Evolutionary conservation across 495 filamentous ascomycete species (phyloP).

Genomic region (Lasiosphaeris hirsuta): DNA sequence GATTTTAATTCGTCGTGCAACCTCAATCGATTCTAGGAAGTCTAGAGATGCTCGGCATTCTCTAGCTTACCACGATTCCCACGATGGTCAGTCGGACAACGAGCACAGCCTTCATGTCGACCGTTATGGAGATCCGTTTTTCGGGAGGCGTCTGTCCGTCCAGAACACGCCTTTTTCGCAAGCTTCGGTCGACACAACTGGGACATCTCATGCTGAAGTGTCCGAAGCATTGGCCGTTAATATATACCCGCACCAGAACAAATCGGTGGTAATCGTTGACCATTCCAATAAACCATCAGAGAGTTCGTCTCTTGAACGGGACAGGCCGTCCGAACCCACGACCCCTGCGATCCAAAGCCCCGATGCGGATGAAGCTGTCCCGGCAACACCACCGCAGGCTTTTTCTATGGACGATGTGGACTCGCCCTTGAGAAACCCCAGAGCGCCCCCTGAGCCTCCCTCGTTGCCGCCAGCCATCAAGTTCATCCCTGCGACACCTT

Average conservation of each 20-base stretch:
- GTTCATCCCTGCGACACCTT: conserved; percentile 71
- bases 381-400: conserved; percentile 46
- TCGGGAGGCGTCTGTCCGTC: conserved; percentile 50
- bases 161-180: conserved; percentile 58
- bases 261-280: conserved; percentile 73
- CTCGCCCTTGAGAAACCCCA: conserved; percentile 73
- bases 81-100: conserved; percentile 19
- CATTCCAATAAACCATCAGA: conserved; percentile 52
- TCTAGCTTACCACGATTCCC: conserved; percentile 4
- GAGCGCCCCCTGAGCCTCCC: conserved; percentile 62
- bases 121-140: conserved; percentile 52
- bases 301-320: conserved; percentile 25
- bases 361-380: conserved; percentile 39
- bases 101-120: conserved; percentile 40
- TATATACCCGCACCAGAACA: conserved; percentile 84
- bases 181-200: conserved; percentile 54
- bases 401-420: conserved; percentile 53
- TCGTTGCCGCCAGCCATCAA: conserved; percentile 58
- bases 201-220: conserved; percentile 53
- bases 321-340: conserved; percentile 11
- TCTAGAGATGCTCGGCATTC: not conserved
- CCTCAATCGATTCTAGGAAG: conserved; percentile 34
- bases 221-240: conserved; percentile 78
- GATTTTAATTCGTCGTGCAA: conserved; percentile 22
- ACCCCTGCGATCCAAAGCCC: conserved; percentile 34